Conservation (phyloP, 805 yeast species). For the Jamesozyma jinghongensis region DNA sequence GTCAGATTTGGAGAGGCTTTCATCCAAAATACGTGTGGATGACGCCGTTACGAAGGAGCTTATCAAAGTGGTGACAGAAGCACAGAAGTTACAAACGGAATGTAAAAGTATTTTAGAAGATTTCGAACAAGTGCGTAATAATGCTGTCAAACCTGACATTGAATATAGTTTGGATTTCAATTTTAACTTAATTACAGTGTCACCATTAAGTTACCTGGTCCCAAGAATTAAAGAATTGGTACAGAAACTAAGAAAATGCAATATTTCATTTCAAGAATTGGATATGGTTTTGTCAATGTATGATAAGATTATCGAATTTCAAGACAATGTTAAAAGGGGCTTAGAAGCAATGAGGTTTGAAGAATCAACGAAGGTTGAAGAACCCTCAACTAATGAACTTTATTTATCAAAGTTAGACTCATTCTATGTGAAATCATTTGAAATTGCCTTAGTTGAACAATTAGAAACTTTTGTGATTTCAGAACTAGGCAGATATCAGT, state of each 20-base stretch:
- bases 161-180: not conserved
- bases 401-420: not conserved
- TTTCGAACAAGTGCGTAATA: not conserved
- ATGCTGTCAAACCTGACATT: not conserved
- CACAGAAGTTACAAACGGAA: not conserved
- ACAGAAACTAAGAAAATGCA: not conserved
- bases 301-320: not conserved
- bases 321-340: no score
- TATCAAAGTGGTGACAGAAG: not conserved
- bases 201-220: not conserved
- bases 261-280: not conserved
- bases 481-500: constrained; percentile 12
- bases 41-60: not conserved
- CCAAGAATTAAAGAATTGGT: not conserved
- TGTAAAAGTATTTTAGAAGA: not conserved
- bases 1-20: not conserved
- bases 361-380: no score
- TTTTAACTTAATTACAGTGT: not conserved
- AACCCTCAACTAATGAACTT: constrained; percentile 38
- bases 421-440: constrained; percentile 5
- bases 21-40: no score
- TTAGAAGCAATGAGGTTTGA: no score
- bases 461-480: constrained; percentile 7
- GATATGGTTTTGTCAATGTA: not conserved
- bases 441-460: constrained; percentile 11